Conservation (phyloP, 1,284 basidiomycete genomes). For the Apiotrichum siamense region DNA sequence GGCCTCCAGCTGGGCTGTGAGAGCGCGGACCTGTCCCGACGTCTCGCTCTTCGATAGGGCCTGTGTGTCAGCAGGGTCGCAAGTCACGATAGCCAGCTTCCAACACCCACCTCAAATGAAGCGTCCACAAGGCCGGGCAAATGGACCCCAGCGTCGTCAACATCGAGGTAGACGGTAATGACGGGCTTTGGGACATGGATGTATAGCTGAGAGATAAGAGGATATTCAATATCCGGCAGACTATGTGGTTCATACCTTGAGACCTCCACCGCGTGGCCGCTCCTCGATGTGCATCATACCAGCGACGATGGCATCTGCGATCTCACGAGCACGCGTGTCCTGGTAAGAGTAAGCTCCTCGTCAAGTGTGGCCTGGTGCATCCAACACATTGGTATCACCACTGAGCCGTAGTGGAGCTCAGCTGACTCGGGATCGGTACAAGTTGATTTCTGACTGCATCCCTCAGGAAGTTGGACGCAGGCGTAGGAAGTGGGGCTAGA, state of each 20-base stretch:
- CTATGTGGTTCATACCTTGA: conserved; percentile 8
- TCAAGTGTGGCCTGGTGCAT: no score
- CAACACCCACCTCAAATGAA: conserved; percentile 4
- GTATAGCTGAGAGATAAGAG: conserved; percentile 1
- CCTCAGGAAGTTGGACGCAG: no score
- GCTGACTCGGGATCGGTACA: no score
- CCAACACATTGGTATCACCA: no score
- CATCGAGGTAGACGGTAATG: conserved; percentile 5
- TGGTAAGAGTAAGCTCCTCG: background rate
- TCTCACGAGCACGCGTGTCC: conserved; percentile 4
- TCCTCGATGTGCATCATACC: conserved; percentile 14
- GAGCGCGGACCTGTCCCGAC: background rate
- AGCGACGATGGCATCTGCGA: conserved; percentile 5
- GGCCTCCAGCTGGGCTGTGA: conserved; percentile 4
- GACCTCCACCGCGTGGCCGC: background rate
- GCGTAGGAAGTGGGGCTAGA: no score
- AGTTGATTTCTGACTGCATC: no score
- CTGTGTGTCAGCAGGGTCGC: background rate
- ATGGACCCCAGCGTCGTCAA: background rate
- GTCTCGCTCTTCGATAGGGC: no score
- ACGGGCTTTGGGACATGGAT: conserved; percentile 1
- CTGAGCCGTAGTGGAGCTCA: background rate
- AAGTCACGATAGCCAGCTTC: no score
- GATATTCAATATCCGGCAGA: background rate
- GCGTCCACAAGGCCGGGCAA: conserved; percentile 1